Base-by-base conservation (phyloP, 2,329 filamentous ascomycete genomes). In the Xylaria sp. region DNA sequence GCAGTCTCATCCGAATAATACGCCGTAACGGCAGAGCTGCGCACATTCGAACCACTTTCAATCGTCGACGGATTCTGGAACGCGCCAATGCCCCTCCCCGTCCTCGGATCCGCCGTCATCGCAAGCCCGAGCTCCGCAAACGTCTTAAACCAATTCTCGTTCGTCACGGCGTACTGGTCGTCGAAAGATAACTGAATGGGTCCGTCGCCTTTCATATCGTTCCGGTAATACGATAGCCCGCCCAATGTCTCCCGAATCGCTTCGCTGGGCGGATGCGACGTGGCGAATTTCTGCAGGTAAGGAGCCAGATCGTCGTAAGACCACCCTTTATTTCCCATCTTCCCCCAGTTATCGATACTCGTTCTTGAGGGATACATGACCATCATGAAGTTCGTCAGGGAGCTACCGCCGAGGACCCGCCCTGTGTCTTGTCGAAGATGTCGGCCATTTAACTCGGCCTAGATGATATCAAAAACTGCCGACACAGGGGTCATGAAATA, bases 141-240 rank as follows among this genome's bases (percentile, higher is more conserved):
- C 1, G 72, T 70, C 51, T 73, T 63, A 46, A 74, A 67, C 76
- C 76, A 78, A 1, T 72, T 72, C 37, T 70, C 65, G 58, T 76
- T 74, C 51, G 67, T 66, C 5, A 65, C 59, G 9, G 65, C 60
- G 54, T 74, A 74, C 0, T 70, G 70, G 47, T 74, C 72, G 49
- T 71, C 69, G 58, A 71, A 75, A 2, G 73, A 75, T 19, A 76
- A 66, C 3, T 75, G 70, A 5, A 78, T 39, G 1, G 75, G 76
- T 0, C 76, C 75, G 39, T 73, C 16, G 13, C 65, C 63, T 11
- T 57, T 58, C 10, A 67, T 52, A 18, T 62, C 66, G 16, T 74
- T 72, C 48, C 75, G 70, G 53, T 74, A 69, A 54, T 73, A 73
- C 1, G 55, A 59, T 4, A 66, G 42, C 3, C 65, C 65, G 4